These are phyloP conservation scores for Trametes polyzona DNA, from an alignment of 1,284 basidiomycete genomes.

Conservation along the genomic window DNA sequence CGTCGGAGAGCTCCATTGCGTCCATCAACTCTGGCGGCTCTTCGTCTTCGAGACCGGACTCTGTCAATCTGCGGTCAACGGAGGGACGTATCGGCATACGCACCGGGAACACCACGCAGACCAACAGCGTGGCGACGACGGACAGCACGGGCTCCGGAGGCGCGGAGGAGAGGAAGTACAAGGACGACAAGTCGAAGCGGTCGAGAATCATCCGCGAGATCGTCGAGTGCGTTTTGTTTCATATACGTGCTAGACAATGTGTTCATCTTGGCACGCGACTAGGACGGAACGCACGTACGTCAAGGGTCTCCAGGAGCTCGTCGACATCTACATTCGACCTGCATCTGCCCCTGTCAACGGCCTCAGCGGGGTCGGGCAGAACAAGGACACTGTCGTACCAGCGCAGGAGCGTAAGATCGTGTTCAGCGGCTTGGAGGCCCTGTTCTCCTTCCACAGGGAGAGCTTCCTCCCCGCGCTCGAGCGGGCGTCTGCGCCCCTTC, in stretches of 20 bases:
- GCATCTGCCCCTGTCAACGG: slow-evolving; percentile 74
- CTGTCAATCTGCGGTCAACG: slow-evolving; percentile 61
- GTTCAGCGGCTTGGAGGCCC: slow-evolving; percentile 89
- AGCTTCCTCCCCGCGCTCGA: slow-evolving; percentile 92
- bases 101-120: slow-evolving; percentile 62
- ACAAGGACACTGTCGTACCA: slow-evolving; percentile 88
- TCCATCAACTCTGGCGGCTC: slow-evolving; percentile 30
- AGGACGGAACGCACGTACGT: slow-evolving; percentile 97
- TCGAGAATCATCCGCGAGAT: slow-evolving; percentile 84
- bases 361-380: slow-evolving; percentile 68
- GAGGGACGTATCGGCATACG: slow-evolving; percentile 63
- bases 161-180: slow-evolving; percentile 79
- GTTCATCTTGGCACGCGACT: slow-evolving; percentile 26
- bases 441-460: slow-evolving; percentile 91
- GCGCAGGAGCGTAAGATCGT: slow-evolving; percentile 87
- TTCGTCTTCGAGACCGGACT: slow-evolving; percentile 32
- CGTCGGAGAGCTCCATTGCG: slow-evolving; percentile 45
- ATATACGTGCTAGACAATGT: slow-evolving; percentile 4
- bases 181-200: slow-evolving; percentile 85
- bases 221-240: slow-evolving; percentile 64
- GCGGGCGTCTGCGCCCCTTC: slow-evolving; percentile 68
- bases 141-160: slow-evolving; percentile 65
- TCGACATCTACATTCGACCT: slow-evolving; percentile 94
- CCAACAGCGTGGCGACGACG: slow-evolving; percentile 73
- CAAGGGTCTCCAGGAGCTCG: slow-evolving; percentile 88